Evolutionary conservation across 257 asterid genomes (phyloP).

Genomic region (Nicotiana noctiflora): DNA sequence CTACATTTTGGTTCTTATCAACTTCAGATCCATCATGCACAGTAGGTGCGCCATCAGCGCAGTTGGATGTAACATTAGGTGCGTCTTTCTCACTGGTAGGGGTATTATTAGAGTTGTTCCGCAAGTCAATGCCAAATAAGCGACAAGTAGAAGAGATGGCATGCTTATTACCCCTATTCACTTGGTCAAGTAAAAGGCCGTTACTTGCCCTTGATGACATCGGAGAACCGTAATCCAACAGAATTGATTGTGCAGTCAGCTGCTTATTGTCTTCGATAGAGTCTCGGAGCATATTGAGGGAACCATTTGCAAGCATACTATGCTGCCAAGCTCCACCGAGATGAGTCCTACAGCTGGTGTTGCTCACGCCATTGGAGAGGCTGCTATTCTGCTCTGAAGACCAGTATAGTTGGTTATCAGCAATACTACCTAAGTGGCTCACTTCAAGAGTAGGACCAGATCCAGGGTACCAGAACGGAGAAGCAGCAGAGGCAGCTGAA

Average conservation of each 20-base stretch:
- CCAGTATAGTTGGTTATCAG: slow-evolving; percentile 41
- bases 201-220: slow-evolving; percentile 39
- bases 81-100: slow-evolving; percentile 23
- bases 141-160: slow-evolving; percentile 44
- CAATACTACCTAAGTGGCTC: slow-evolving; percentile 26
- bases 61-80: slow-evolving; percentile 9
- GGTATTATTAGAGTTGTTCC: slow-evolving; percentile 32
- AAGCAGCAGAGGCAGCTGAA: slow-evolving; percentile 19
- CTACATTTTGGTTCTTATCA: slow-evolving; percentile 23
- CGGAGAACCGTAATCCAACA: slow-evolving; percentile 38
- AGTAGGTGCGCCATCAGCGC: neutral
- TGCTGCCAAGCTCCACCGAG: slow-evolving; percentile 33
- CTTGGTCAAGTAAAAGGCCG: slow-evolving; percentile 27
- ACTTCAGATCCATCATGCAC: slow-evolving; percentile 13
- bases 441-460: slow-evolving; percentile 25
- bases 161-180: slow-evolving; percentile 24
- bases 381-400: slow-evolving; percentile 33
- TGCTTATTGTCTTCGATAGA: slow-evolving; percentile 34
- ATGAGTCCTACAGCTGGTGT: slow-evolving; percentile 14
- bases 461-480: slow-evolving; percentile 43
- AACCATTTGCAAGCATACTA: slow-evolving; percentile 21
- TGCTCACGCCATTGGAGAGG: neutral
- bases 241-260: slow-evolving; percentile 15
- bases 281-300: slow-evolving; percentile 36
- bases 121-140: slow-evolving; percentile 69